These are phyloP conservation scores for Trichosphaerium sp. DNA, from an alignment of 78 protist species.

Conservation along the genomic window DNA sequence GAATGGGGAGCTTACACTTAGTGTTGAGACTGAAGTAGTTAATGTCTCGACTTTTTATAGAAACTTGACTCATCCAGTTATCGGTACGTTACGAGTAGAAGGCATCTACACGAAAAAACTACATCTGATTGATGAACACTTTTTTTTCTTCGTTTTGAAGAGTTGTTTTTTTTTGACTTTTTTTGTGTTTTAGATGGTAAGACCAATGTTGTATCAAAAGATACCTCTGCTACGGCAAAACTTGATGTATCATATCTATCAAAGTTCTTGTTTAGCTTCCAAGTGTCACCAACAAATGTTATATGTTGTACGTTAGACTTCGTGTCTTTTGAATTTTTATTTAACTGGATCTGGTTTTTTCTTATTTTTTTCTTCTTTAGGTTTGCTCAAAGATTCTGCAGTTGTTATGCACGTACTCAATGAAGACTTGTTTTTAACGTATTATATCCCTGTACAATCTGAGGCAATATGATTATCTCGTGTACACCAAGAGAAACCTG, in stretches of 20 bases:
- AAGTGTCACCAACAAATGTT: not conserved
- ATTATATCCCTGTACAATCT: conserved; percentile 1
- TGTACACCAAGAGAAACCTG: too few species aligned
- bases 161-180: too few species aligned
- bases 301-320: not conserved
- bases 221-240: not conserved
- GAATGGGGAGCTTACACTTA: not conserved
- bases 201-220: too few species aligned
- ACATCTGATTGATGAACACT: too few species aligned
- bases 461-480: too few species aligned
- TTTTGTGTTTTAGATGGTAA: too few species aligned
- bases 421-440: not conserved
- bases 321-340: too few species aligned
- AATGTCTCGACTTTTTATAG: not conserved
- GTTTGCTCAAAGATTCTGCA: not conserved
- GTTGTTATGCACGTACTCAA: not conserved
- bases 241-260: not conserved
- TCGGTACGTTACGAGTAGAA: not conserved
- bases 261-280: not conserved
- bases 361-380: too few species aligned
- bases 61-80: not conserved
- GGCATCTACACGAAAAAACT: not conserved
- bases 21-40: not conserved
- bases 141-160: too few species aligned
- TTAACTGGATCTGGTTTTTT: too few species aligned